Conservation (phyloP, 164 flowering plant species). For the Nelumbo lutea region DNA sequence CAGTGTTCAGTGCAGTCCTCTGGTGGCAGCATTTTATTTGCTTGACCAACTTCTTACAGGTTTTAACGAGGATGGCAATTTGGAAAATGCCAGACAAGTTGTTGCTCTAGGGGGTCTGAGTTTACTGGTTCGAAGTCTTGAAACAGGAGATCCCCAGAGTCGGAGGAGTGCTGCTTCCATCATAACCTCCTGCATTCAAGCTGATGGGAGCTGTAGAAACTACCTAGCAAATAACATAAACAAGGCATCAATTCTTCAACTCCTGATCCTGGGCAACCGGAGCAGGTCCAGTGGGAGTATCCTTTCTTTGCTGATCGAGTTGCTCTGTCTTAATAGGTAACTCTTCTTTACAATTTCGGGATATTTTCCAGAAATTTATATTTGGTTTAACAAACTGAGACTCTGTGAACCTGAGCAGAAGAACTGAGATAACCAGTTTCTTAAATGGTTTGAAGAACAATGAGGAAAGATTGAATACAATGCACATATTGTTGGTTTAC, state of each 20-base stretch:
- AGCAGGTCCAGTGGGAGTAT: constrained; percentile 19
- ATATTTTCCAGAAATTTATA: neutral
- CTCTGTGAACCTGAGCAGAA: constrained; percentile 25
- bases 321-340: constrained; percentile 56
- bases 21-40: constrained; percentile 55
- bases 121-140: constrained; percentile 38
- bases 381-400: constrained; percentile 3
- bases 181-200: constrained; percentile 42
- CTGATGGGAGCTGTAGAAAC: constrained; percentile 52
- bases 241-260: constrained; percentile 39
- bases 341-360: neutral
- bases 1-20: constrained; percentile 43
- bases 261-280: constrained; percentile 27
- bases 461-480: constrained; percentile 41
- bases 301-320: constrained; percentile 37
- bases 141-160: constrained; percentile 35
- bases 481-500: constrained; percentile 49
- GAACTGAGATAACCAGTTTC: constrained; percentile 32
- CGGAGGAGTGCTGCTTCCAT: constrained; percentile 38
- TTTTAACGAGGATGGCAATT: constrained; percentile 48
- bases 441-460: constrained; percentile 36
- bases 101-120: constrained; percentile 56
- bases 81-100: constrained; percentile 54
- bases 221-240: constrained; percentile 47
- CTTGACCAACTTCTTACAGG: constrained; percentile 56